A percentile compares a stretch with the other conserved stretches of the same genome.
Evolutionary conservation across 1,284 basidiomycete genomes (phyloP).

Genomic region (Kwoniella shivajii): DNA sequence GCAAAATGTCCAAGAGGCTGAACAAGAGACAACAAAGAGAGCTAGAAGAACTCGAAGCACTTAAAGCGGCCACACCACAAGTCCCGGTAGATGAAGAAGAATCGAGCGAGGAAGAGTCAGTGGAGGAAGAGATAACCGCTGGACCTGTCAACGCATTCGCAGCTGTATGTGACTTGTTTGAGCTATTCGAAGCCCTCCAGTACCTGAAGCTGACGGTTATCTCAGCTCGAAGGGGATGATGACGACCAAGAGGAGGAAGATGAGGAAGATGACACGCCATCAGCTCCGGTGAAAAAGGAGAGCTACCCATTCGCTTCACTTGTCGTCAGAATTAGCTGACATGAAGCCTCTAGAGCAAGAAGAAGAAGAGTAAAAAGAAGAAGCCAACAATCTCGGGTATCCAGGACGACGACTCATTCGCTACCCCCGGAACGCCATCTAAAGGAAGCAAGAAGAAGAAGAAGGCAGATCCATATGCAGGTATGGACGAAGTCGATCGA

Average conservation of each 20-base stretch:
- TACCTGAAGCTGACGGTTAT: neutral
- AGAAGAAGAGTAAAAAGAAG: slow-evolving; percentile 41
- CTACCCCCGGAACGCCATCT: slow-evolving; percentile 18
- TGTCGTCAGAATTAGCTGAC: neutral
- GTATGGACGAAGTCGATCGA: slow-evolving; percentile 76
- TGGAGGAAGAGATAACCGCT: slow-evolving; percentile 40
- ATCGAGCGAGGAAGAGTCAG: slow-evolving; percentile 25
- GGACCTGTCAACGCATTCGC: slow-evolving; percentile 58
- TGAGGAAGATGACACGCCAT: slow-evolving; percentile 28
- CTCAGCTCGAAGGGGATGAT: slow-evolving; percentile 34
- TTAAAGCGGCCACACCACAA: slow-evolving; percentile 34
- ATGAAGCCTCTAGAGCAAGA: slow-evolving; percentile 33
- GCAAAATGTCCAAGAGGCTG: slow-evolving; percentile 55
- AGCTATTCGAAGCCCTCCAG: neutral
- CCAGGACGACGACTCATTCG: slow-evolving; percentile 1
- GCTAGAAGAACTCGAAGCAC: slow-evolving; percentile 64
- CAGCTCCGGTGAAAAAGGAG: slow-evolving; percentile 39
- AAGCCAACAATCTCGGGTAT: slow-evolving; percentile 8
- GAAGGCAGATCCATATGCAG: slow-evolving; percentile 49
- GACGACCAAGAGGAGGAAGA: slow-evolving; percentile 17
- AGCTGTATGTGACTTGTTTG: slow-evolving; percentile 58
- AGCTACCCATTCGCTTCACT: neutral
- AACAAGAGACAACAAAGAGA: slow-evolving; percentile 85
- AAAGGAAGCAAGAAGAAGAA: slow-evolving; percentile 64
- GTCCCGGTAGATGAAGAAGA: slow-evolving; percentile 12